Evolutionary conservation across 2,329 filamentous ascomycete genomes (phyloP).

Genomic region (Ascochyta rabiei): DNA sequence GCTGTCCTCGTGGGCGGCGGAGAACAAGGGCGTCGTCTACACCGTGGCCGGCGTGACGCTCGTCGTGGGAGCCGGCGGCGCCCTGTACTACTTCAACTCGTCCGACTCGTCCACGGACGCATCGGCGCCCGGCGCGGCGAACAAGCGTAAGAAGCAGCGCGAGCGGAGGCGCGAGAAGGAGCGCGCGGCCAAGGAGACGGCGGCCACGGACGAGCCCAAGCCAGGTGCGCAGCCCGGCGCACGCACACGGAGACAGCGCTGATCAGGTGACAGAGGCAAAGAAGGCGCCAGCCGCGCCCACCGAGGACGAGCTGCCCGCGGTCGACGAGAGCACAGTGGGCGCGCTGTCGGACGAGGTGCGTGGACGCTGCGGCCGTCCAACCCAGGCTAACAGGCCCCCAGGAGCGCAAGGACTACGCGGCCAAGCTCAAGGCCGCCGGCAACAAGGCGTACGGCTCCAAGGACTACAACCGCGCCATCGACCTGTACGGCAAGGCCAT

Average conservation of each 20-base stretch:
- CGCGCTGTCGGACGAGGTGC: constrained; percentile 52
- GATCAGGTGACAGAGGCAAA: constrained; percentile 35
- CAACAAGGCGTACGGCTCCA: constrained; percentile 94
- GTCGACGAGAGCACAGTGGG: constrained; percentile 55
- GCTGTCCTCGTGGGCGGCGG: constrained; percentile 87
- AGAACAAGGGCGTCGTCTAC: constrained; percentile 95
- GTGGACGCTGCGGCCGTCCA: background rate
- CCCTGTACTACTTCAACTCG: constrained; percentile 81
- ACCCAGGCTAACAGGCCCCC: constrained; percentile 46
- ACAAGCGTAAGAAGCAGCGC: constrained; percentile 84
- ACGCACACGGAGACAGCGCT: constrained; percentile 6
- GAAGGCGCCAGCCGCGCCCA: constrained; percentile 46
- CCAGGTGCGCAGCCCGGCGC: constrained; percentile 34
- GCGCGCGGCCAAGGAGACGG: constrained; percentile 58
- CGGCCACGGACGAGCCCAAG: constrained; percentile 48
- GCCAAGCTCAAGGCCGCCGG: constrained; percentile 92
- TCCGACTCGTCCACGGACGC: constrained; percentile 55
- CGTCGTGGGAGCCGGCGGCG: constrained; percentile 87
- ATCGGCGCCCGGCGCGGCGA: constrained; percentile 39
- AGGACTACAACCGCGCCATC: constrained; percentile 93
- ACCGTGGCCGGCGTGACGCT: constrained; percentile 94
- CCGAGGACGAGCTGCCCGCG: constrained; percentile 56
- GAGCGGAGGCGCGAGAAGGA: constrained; percentile 88
- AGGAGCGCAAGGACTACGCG: constrained; percentile 85
- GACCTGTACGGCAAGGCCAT: constrained; percentile 95